Conservation (phyloP, 768 basidiomycete species). For the Podaxis sp. region DNA sequence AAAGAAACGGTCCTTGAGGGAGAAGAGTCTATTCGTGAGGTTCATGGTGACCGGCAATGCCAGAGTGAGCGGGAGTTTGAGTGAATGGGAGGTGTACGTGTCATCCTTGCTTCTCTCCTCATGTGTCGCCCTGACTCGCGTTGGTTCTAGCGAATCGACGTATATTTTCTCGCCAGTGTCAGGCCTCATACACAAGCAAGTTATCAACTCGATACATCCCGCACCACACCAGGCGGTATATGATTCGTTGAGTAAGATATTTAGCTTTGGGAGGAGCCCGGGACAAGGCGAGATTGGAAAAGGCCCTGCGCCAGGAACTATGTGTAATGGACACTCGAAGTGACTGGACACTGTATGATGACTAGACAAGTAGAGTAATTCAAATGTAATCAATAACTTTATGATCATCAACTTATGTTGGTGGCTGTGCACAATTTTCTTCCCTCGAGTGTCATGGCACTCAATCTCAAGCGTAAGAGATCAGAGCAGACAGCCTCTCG, state of each 20-base stretch:
- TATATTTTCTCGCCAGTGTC: constrained; percentile 70
- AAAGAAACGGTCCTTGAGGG: constrained; percentile 37
- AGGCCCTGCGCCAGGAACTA: constrained; percentile 9
- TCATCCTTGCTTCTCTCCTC: constrained; percentile 3
- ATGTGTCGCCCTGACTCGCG: neutral
- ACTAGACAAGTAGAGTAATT: neutral
- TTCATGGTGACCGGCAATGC: constrained; percentile 56
- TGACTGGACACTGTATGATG: neutral
- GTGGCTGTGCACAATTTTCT: constrained; percentile 18
- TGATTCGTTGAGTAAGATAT: constrained; percentile 48
- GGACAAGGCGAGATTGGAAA: constrained; percentile 1
- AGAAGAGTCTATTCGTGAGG: constrained; percentile 59
- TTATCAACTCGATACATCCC: constrained; percentile 75
- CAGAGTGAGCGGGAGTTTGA: constrained; percentile 59
- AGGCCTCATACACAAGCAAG: constrained; percentile 64
- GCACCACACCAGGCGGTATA: constrained; percentile 73
- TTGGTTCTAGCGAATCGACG: constrained; percentile 54
- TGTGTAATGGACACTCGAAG: constrained; percentile 3
- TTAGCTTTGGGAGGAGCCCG: constrained; percentile 31
- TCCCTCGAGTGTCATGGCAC: constrained; percentile 19
- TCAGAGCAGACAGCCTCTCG: constrained; percentile 13
- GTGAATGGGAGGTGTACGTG: constrained; percentile 78
- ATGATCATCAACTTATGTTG: neutral
- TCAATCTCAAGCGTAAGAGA: constrained; percentile 27
- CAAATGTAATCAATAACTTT: constrained; percentile 4